Evolutionary conservation across 1,284 basidiomycete species (phyloP).

Genomic region (Fomitiporia mediterranea): DNA sequence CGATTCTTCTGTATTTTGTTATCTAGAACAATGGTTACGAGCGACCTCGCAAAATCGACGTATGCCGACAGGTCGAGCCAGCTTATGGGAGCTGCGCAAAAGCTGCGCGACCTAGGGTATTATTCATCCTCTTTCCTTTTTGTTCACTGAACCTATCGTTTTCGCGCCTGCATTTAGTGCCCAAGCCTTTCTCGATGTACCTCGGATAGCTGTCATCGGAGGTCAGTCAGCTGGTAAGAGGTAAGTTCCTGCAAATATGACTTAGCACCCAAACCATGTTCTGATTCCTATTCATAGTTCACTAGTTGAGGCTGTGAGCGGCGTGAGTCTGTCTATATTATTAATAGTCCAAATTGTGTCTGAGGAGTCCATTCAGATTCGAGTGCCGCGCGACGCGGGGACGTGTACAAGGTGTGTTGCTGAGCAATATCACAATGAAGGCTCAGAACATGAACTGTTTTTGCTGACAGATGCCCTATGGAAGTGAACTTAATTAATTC

Average conservation of each 20-base stretch:
- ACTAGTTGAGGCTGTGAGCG: slow-evolving; percentile 25
- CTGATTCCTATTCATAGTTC: slow-evolving; percentile 19
- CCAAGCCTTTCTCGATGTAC: slow-evolving; percentile 25
- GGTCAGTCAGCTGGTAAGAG: slow-evolving; percentile 28
- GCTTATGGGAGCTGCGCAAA: slow-evolving; percentile 9
- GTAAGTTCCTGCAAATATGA: not conserved
- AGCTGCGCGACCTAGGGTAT: slow-evolving; percentile 17
- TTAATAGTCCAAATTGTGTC: slow-evolving; percentile 1
- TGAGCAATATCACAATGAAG: not conserved
- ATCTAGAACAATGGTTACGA: not conserved
- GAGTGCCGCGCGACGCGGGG: slow-evolving; percentile 26
- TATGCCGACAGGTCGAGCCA: slow-evolving; percentile 8
- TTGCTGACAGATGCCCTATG: slow-evolving; percentile 25
- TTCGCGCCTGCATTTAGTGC: slow-evolving; percentile 13
- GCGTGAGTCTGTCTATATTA: slow-evolving; percentile 2
- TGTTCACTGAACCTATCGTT: not conserved
- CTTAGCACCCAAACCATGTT: not conserved
- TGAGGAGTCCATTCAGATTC: slow-evolving; percentile 14
- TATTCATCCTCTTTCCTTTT: not conserved
- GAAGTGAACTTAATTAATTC: slow-evolving; percentile 25
- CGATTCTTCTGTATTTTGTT: too few species aligned
- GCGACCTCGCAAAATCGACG: slow-evolving; percentile 1
- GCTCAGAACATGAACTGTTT: not conserved
- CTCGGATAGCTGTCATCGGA: slow-evolving; percentile 28
- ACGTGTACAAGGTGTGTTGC: slow-evolving; percentile 26